Evolutionary conservation across 805 yeast species (phyloP).

Genomic region (Wickerhamiella brachini): DNA sequence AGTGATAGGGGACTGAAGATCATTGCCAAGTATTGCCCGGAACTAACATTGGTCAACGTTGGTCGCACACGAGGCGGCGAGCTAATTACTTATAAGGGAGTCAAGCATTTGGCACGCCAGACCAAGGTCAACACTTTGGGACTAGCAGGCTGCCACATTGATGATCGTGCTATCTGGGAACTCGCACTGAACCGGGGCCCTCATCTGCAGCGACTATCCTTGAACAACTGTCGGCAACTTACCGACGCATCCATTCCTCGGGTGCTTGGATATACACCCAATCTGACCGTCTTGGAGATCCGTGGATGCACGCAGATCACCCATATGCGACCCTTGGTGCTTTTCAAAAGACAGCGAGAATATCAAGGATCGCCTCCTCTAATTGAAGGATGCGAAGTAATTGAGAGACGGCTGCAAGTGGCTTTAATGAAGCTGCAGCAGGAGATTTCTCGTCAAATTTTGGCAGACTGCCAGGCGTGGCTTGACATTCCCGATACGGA

Average conservation of each 20-base stretch:
- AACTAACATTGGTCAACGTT: conserved; percentile 49
- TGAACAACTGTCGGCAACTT: conserved; percentile 55
- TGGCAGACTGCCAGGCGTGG: conserved; percentile 48
- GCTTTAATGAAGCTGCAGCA: conserved; percentile 48
- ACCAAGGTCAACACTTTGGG: conserved; percentile 62
- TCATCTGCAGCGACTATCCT: conserved; percentile 48
- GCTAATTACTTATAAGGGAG: conserved; percentile 54
- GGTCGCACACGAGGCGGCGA: conserved; percentile 66
- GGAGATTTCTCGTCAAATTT: conserved; percentile 40
- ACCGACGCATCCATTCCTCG: conserved; percentile 48
- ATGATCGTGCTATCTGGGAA: conserved; percentile 73
- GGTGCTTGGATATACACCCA: conserved; percentile 38
- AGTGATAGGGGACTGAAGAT: conserved; percentile 62
- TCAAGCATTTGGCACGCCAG: conserved; percentile 41
- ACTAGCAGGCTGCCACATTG: conserved; percentile 72
- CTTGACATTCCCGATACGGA: conserved; percentile 10
- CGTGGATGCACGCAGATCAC: conserved; percentile 46
- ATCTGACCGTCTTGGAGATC: conserved; percentile 62
- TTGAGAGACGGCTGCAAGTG: conserved; percentile 43
- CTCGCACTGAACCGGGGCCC: conserved; percentile 42
- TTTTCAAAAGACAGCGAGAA: conserved; percentile 37
- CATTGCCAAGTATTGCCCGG: conserved; percentile 47
- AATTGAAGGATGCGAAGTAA: conserved; percentile 65
- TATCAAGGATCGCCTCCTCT: conserved; percentile 35
- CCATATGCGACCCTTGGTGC: conserved; percentile 50